phyloP scores from a whole-genome alignment of 768 basidiomycete genomes.

The Russula griseocarnosa region DNA sequence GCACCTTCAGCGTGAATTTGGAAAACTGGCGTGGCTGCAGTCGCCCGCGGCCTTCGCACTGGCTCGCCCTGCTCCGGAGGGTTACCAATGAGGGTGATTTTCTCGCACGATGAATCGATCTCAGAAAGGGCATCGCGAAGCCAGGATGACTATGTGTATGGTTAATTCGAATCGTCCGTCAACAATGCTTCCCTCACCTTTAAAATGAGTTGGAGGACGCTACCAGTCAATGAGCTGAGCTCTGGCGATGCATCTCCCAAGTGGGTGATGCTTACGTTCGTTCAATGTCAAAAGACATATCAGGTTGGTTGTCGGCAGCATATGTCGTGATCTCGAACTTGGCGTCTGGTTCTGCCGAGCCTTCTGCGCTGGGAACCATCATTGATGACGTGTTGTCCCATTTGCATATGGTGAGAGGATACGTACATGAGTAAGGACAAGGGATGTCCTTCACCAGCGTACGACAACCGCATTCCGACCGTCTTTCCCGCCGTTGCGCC shows the following conservation, averaged over 20 bases:
- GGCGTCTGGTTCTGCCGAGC: conserved; percentile 76
- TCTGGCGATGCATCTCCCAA: conserved; percentile 13
- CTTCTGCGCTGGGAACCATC: conserved; percentile 56
- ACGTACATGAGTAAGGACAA: conserved; percentile 73
- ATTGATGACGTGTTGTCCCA: neutral
- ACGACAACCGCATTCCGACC: conserved; percentile 84
- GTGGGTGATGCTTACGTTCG: conserved; percentile 45
- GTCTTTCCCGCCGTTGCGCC: conserved; percentile 48
- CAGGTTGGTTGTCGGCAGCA: conserved; percentile 75
- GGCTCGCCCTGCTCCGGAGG: conserved; percentile 38
- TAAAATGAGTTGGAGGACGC: conserved; percentile 33
- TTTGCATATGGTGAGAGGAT: neutral
- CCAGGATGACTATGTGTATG: conserved; percentile 71
- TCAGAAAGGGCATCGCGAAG: conserved; percentile 89
- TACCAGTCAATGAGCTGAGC: conserved; percentile 1
- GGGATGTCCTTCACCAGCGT: conserved; percentile 72
- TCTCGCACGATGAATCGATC: conserved; percentile 83
- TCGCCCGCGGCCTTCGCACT: conserved; percentile 30
- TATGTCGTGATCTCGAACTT: conserved; percentile 84
- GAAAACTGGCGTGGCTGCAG: conserved; percentile 55
- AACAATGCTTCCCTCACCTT: conserved; percentile 73
- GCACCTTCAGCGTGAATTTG: conserved; percentile 77
- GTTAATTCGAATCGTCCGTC: conserved; percentile 18
- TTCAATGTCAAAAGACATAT: conserved; percentile 71
- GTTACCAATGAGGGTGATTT: conserved; percentile 76